Evolutionary conservation across 2,329 filamentous ascomycete species (phyloP).

Genomic region (Aschersonia sp.): DNA sequence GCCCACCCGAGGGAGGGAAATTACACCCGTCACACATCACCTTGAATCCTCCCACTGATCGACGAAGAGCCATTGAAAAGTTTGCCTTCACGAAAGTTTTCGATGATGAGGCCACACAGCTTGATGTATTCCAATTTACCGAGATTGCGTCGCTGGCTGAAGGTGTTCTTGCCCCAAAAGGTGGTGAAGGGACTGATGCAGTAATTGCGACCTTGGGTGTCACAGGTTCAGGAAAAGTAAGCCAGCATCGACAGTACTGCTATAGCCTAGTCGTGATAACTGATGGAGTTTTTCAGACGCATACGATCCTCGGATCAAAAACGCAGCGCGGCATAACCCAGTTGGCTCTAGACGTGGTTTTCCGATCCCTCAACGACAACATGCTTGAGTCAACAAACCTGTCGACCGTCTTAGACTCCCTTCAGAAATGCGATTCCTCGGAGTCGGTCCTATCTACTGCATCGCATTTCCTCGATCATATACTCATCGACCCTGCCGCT

Average conservation of each 20-base stretch:
- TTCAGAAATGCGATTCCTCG: conserved; percentile 63
- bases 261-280: too few relatives aligned
- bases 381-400: conserved; percentile 48
- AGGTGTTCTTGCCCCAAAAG: conserved; percentile 60
- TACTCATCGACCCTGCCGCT: conserved; percentile 51
- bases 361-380: conserved; percentile 61
- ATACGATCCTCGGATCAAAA: conserved; percentile 85
- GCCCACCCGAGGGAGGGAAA: conserved; percentile 22
- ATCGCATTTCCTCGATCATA: conserved; percentile 60
- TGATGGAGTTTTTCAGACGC: conserved; percentile 44
- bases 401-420: conserved; percentile 53
- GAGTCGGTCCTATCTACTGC: conserved; percentile 68
- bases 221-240: conserved; percentile 89
- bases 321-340: conserved; percentile 82
- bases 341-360: conserved; percentile 79
- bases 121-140: conserved; percentile 74
- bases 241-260: not conserved
- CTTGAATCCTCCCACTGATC: conserved; percentile 67
- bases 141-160: conserved; percentile 63
- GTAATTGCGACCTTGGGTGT: conserved; percentile 84
- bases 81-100: conserved; percentile 93
- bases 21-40: conserved; percentile 52
- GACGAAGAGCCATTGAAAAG: conserved; percentile 78
- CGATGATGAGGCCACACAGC: conserved; percentile 69
- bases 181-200: conserved; percentile 72